phyloP scores from a whole-genome alignment of 768 basidiomycete genomes.

The Agrocybe pediades region DNA sequence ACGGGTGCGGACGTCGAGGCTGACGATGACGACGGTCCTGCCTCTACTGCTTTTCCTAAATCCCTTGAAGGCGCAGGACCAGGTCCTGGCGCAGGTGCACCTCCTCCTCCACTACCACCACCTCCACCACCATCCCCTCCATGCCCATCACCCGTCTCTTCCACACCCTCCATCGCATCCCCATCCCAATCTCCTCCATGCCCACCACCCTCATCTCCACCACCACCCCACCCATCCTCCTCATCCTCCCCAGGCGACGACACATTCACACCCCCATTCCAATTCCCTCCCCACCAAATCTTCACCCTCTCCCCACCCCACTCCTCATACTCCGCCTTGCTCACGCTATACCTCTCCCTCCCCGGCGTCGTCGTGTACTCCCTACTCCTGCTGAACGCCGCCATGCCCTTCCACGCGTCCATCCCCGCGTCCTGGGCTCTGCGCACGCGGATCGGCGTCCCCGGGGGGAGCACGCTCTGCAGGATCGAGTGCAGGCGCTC shows the following conservation, averaged over 20 bases:
- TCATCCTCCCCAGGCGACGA: not conserved
- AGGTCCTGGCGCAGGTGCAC: too few relatives aligned
- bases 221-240: slow-evolving; percentile 17
- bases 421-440: slow-evolving; percentile 64
- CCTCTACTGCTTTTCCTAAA: too few relatives aligned
- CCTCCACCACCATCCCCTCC: too few relatives aligned
- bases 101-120: too few relatives aligned
- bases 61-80: too few relatives aligned
- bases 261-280: slow-evolving; percentile 57
- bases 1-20: too few relatives aligned
- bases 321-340: slow-evolving; percentile 85
- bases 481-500: slow-evolving; percentile 71
- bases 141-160: too few relatives aligned
- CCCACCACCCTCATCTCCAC: slow-evolving; percentile 5
- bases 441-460: slow-evolving; percentile 67
- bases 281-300: slow-evolving; percentile 93
- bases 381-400: slow-evolving; percentile 61
- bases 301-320: slow-evolving; percentile 85
- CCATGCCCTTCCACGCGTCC: slow-evolving; percentile 96
- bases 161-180: too few relatives aligned
- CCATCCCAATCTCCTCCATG: too few relatives aligned
- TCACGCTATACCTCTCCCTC: too few relatives aligned
- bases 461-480: slow-evolving; percentile 85
- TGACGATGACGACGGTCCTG: too few relatives aligned
- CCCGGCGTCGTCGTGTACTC: too few relatives aligned